phyloP scores from a whole-genome alignment of 148 eudicot genomes.

The Chenopodium formosanum region DNA sequence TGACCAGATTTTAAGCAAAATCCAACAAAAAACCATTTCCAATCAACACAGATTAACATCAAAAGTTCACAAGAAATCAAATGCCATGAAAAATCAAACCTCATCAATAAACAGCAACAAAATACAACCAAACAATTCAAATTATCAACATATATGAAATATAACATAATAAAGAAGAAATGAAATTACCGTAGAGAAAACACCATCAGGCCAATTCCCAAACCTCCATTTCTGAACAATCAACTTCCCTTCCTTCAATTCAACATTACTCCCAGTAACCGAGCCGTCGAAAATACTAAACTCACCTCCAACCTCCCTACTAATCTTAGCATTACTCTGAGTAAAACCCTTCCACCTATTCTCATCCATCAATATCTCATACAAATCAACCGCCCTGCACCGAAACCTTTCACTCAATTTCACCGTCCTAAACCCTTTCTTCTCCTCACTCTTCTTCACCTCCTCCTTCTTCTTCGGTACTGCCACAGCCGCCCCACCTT shows the following conservation, averaged over 20 bases:
- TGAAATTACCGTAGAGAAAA: conserved; percentile 64
- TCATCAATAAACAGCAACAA: background rate
- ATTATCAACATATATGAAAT: background rate
- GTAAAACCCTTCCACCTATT: conserved; percentile 99
- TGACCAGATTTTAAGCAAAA: background rate
- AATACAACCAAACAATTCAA: background rate
- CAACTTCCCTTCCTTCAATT: conserved; percentile 76
- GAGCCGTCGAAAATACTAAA: conserved; percentile 87
- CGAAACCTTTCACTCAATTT: conserved; percentile 82
- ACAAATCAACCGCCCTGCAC: conserved; percentile 73
- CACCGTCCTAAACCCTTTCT: conserved; percentile 79
- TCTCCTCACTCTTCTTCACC: conserved; percentile 43
- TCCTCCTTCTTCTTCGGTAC: conserved; percentile 35
- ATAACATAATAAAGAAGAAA: background rate
- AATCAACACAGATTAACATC: background rate
- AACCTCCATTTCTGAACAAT: conserved; percentile 98
- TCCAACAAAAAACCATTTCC: background rate
- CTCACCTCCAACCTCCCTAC: conserved; percentile 88
- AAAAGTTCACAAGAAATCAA: background rate
- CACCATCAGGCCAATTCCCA: conserved; percentile 91
- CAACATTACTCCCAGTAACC: conserved; percentile 72
- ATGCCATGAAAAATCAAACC: background rate
- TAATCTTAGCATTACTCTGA: conserved; percentile 86
- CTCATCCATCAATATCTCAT: conserved; percentile 94
- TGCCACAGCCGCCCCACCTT: conserved; percentile 23